phyloP scores from a whole-genome alignment of 2,329 filamentous ascomycete genomes.

The Cladophialophora psammophila region DNA sequence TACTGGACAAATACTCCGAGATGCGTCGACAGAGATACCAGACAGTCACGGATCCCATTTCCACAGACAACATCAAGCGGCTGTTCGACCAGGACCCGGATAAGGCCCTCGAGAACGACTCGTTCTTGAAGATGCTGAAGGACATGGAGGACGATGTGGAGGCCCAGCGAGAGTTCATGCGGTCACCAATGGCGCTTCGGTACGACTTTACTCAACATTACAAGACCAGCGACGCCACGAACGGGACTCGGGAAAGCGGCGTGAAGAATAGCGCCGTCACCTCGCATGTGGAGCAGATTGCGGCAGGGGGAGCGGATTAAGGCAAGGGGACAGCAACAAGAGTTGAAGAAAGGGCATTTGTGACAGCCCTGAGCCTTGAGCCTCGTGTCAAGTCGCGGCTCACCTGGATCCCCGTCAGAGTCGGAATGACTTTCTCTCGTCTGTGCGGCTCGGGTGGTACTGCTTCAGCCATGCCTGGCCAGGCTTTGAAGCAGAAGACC shows the following conservation, averaged over 20 bases:
- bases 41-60: constrained; percentile 50
- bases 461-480: no score
- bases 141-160: constrained; percentile 45
- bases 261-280: constrained; percentile 17
- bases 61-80: constrained; percentile 52
- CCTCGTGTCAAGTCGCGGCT: neutral
- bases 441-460: neutral
- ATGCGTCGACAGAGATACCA: constrained; percentile 51
- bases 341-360: neutral
- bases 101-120: constrained; percentile 47
- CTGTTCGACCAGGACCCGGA: constrained; percentile 48
- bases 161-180: constrained; percentile 37
- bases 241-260: constrained; percentile 1
- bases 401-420: neutral
- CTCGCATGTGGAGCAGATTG: constrained; percentile 26
- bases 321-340: neutral
- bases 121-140: constrained; percentile 48
- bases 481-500: no score
- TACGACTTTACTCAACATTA: constrained; percentile 39
- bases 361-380: neutral
- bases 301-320: constrained; percentile 19
- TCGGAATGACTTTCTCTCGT: neutral
- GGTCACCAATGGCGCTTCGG: constrained; percentile 25
- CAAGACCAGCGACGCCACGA: constrained; percentile 12
- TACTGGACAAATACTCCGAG: constrained; percentile 55